These are phyloP conservation scores for Paramecium primaurelia DNA, from an alignment of 73 alveolate genomes.

Conservation along the genomic window DNA sequence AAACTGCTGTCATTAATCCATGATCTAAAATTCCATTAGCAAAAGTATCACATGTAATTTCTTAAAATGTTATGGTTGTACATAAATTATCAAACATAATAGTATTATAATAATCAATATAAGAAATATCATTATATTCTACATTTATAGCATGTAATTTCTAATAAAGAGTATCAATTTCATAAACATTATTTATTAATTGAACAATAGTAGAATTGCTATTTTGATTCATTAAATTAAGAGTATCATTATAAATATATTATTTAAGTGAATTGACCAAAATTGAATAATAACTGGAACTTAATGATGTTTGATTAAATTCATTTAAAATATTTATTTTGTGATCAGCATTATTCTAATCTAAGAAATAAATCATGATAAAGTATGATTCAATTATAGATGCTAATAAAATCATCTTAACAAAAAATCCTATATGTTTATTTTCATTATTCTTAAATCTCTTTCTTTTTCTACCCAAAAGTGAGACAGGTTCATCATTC, in stretches of 20 bases:
- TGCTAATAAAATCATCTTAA: slow-evolving; percentile 42
- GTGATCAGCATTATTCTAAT: not conserved
- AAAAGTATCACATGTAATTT: not conserved
- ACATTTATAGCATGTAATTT: slow-evolving; percentile 36
- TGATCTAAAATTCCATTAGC: slow-evolving; percentile 28
- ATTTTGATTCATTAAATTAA: not conserved
- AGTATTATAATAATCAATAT: not conserved
- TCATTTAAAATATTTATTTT: slow-evolving; percentile 27
- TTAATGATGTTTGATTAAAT: slow-evolving; percentile 35
- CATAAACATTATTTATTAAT: slow-evolving; percentile 18
- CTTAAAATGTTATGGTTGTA: not conserved
- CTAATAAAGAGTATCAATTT: slow-evolving; percentile 20
- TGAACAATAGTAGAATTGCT: not conserved
- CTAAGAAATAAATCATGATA: slow-evolving; percentile 51
- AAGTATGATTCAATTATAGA: slow-evolving; percentile 40
- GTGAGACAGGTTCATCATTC: slow-evolving; percentile 47
- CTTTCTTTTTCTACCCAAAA: slow-evolving; percentile 55
- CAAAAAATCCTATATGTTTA: slow-evolving; percentile 48
- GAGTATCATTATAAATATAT: not conserved
- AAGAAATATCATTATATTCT: not conserved
- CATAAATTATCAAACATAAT: slow-evolving; percentile 28
- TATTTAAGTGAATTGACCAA: not conserved
- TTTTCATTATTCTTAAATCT: slow-evolving; percentile 55
- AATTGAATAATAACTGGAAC: slow-evolving; percentile 39
- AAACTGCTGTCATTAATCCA: slow-evolving; percentile 44